A percentile compares a stretch with the other conserved stretches of the same genome.
Conservation (phyloP, 2,329 filamentous ascomycete species). For the Trichoderma sp. region DNA sequence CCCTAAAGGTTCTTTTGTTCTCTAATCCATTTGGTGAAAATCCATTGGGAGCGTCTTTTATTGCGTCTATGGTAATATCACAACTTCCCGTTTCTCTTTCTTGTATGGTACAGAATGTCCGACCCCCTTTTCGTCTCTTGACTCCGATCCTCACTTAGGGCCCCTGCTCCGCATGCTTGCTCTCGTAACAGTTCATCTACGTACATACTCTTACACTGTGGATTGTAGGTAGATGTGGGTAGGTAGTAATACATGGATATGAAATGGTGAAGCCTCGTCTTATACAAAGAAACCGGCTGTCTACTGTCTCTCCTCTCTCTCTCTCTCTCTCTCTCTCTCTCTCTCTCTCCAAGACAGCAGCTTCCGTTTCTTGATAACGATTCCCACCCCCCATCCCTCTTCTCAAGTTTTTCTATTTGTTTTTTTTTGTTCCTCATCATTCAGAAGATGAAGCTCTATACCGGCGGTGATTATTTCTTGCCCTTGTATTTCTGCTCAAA, state of each 20-base stretch:
- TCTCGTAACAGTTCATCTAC: constrained; percentile 1
- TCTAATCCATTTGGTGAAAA: no score
- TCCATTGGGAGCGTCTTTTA: no score
- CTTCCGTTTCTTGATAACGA: background rate
- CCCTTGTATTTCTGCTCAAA: constrained; percentile 48
- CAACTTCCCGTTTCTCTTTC: background rate
- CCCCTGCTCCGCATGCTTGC: background rate
- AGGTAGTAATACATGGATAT: constrained; percentile 13
- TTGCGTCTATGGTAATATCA: no score
- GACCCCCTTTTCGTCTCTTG: background rate
- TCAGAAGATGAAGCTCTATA: no score
- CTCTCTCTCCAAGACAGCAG: background rate
- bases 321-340: background rate
- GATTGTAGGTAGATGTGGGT: background rate
- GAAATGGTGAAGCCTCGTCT: background rate
- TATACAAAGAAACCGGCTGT: constrained; percentile 13
- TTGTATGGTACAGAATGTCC: constrained; percentile 16
- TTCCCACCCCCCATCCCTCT: background rate
- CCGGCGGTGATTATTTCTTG: constrained; percentile 28
- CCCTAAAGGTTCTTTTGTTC: no score
- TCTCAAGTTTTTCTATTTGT: background rate
- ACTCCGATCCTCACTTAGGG: no score
- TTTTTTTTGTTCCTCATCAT: background rate
- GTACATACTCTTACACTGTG: constrained; percentile 17
- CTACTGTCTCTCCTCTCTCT: background rate